Evolutionary conservation across 2,329 filamentous ascomycete species (phyloP).

Genomic region (Cordyceps militaris): DNA sequence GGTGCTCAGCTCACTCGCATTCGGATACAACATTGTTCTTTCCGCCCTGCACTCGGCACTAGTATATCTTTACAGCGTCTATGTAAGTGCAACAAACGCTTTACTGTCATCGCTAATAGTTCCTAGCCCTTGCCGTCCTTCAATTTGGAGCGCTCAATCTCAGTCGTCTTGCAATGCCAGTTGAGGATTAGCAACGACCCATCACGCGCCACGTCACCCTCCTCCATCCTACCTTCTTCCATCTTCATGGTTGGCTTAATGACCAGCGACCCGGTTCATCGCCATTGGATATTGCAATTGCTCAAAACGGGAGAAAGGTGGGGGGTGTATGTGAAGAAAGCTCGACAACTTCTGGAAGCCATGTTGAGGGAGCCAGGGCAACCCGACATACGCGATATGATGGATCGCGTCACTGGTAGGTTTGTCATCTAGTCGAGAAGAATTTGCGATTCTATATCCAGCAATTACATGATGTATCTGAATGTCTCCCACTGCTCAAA

Average conservation of each 20-base stretch:
- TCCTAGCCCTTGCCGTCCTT: conserved; percentile 14
- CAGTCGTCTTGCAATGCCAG: conserved; percentile 11
- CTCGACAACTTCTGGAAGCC: conserved; percentile 13
- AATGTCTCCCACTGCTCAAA: conserved; percentile 9
- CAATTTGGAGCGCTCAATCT: conserved; percentile 11
- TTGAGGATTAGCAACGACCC: conserved; percentile 11
- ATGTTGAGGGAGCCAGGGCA: conserved; percentile 7
- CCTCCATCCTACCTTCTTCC: conserved; percentile 15
- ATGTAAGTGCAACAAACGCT: conserved; percentile 6
- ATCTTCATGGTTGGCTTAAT: conserved; percentile 13
- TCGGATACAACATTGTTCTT: conserved; percentile 12
- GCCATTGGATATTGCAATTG: conserved; percentile 13
- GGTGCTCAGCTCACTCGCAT: conserved; percentile 9
- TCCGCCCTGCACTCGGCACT: conserved; percentile 15
- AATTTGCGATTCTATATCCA: neutral
- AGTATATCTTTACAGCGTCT: conserved; percentile 14
- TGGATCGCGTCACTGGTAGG: conserved; percentile 15
- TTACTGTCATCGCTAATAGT: neutral
- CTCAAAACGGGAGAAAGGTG: conserved; percentile 11
- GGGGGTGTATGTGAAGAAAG: conserved; percentile 13
- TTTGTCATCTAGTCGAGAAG: conserved; percentile 12
- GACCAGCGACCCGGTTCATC: conserved; percentile 14
- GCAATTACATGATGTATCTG: neutral
- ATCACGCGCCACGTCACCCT: conserved; percentile 13
- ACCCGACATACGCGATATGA: conserved; percentile 13